Percentiles rank a stretch among this genome's conserved stretches.
Conservation (phyloP, 164 flowering plant species). For the Liquidambar formosana region DNA sequence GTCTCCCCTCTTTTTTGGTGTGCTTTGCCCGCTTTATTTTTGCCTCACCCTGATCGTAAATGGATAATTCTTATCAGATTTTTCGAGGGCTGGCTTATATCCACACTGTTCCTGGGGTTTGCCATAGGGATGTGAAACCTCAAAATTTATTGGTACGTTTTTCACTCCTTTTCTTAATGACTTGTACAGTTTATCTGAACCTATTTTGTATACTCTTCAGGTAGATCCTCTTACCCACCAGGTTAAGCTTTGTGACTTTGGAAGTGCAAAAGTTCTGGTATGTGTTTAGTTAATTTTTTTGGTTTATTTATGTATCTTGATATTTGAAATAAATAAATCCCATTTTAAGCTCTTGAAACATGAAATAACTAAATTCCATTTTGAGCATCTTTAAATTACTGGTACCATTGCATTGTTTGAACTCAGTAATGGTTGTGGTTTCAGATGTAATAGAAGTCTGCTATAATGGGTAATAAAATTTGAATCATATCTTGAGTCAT, state of each 20-base stretch:
- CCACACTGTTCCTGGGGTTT: constrained; percentile 44
- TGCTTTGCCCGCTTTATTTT: constrained; percentile 1
- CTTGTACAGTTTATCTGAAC: constrained; percentile 2
- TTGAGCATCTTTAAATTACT: background rate
- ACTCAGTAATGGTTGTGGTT: background rate
- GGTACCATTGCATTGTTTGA: background rate
- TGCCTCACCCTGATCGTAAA: background rate
- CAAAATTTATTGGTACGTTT: constrained; percentile 83
- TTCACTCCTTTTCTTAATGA: background rate
- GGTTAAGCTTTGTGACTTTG: constrained; percentile 95
- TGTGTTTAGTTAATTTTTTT: constrained; percentile 3
- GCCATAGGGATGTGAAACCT: constrained; percentile 68
- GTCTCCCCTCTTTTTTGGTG: background rate
- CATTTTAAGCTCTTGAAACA: no score
- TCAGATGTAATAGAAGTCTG: background rate
- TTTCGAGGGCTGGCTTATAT: constrained; percentile 92
- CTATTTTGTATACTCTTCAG: constrained; percentile 32
- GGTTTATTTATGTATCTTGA: background rate
- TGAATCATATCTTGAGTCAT: background rate
- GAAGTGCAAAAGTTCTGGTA: constrained; percentile 85
- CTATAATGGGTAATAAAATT: background rate
- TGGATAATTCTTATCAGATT: constrained; percentile 43
- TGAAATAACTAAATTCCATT: no score
- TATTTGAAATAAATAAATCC: background rate
- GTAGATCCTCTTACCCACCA: constrained; percentile 91